phyloP scores from a whole-genome alignment of 768 basidiomycete species.

The Xanthoconium purpureum region DNA sequence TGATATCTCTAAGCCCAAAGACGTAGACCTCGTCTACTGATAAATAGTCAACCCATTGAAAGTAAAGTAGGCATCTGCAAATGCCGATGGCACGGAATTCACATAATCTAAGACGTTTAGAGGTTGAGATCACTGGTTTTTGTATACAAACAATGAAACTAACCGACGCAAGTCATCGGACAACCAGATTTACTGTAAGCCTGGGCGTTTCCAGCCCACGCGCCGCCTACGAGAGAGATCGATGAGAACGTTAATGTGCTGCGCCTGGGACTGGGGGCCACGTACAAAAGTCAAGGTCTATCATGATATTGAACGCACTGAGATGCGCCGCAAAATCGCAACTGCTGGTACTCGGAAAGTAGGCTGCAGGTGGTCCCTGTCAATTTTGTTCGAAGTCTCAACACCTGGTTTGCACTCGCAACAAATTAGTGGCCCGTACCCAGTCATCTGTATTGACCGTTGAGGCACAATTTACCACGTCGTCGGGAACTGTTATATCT shows the following conservation, averaged over 20 bases:
- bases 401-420: neutral
- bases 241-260: neutral
- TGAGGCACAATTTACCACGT: slow-evolving; percentile 27
- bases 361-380: slow-evolving; percentile 57
- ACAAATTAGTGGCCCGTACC: slow-evolving; percentile 12
- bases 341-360: slow-evolving; percentile 51
- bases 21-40: slow-evolving; percentile 10
- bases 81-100: slow-evolving; percentile 37
- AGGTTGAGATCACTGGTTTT: neutral
- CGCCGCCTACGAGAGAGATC: slow-evolving; percentile 16
- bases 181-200: slow-evolving; percentile 23
- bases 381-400: neutral
- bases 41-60: slow-evolving; percentile 39
- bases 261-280: neutral
- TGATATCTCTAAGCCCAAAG: neutral
- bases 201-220: slow-evolving; percentile 25
- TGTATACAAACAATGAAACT: slow-evolving; percentile 1
- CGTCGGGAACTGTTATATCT: slow-evolving; percentile 28
- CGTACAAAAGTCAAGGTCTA: slow-evolving; percentile 43
- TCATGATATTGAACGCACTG: slow-evolving; percentile 57
- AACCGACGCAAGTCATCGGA: slow-evolving; percentile 28
- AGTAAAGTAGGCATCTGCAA: slow-evolving; percentile 40
- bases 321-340: slow-evolving; percentile 60
- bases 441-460: slow-evolving; percentile 20
- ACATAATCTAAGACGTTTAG: slow-evolving; percentile 30